Percentiles rank a stretch among this genome's conserved stretches.
phyloP scores from a whole-genome alignment of 2,329 filamentous ascomycete species.

The Zymoseptoria crescenta region DNA sequence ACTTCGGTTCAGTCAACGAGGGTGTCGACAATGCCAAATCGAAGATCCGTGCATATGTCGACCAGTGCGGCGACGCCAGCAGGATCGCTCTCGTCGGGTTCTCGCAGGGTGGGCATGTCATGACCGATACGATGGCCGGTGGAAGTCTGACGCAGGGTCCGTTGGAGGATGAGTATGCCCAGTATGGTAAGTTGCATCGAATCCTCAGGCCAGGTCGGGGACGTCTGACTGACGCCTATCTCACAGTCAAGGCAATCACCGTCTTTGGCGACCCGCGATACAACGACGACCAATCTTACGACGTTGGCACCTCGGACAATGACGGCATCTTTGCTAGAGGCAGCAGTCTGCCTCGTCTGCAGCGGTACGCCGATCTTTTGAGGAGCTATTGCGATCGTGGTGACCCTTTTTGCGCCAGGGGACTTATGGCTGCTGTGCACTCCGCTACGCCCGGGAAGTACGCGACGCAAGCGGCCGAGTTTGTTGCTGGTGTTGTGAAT shows the following conservation, averaged over 20 bases:
- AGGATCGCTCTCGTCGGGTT: conserved; percentile 34
- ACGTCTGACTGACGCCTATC: not conserved
- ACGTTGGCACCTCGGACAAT: conserved; percentile 26
- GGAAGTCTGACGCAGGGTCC: conserved; percentile 22
- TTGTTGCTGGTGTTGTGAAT: conserved; percentile 10
- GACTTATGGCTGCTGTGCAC: conserved; percentile 14
- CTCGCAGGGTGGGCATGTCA: conserved; percentile 25
- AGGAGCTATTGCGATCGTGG: conserved; percentile 19
- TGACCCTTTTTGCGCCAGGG: conserved; percentile 19
- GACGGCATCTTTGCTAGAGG: conserved; percentile 22
- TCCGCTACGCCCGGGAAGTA: conserved; percentile 12
- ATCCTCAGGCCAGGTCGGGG: not conserved
- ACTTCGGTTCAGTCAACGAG: conserved; percentile 20
- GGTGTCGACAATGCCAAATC: conserved; percentile 28
- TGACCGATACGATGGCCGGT: conserved; percentile 11
- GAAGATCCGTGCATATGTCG: conserved; percentile 18
- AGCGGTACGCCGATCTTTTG: conserved; percentile 15
- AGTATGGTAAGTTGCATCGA: conserved; percentile 16
- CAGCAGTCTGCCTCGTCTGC: conserved; percentile 10
- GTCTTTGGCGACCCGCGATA: conserved; percentile 33
- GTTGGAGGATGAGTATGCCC: conserved; percentile 21
- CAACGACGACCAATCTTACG: conserved; percentile 23
- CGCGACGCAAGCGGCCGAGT: conserved; percentile 14
- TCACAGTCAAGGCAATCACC: conserved; percentile 28
- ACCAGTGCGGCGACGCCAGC: not conserved